Evolutionary conservation across 78 protist species (phyloP), one percentile per base, ranked within the genome.

Genomic region (Guillardia theta): DNA sequence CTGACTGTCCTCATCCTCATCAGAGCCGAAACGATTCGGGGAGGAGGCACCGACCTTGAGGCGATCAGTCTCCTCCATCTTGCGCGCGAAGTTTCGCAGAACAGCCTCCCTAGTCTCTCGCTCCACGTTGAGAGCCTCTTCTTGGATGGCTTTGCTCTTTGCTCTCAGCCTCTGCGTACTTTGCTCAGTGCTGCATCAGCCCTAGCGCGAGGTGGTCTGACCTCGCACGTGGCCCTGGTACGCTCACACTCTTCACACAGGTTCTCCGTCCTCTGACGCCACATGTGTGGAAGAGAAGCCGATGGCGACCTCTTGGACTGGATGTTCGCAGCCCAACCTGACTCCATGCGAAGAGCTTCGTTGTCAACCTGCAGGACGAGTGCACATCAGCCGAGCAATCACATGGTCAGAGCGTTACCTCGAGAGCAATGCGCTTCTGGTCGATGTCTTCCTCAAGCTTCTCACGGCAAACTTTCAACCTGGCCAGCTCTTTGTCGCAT

Each of bases 381-480:
- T n/a, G n/a, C n/a, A n/a, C n/a, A n/a, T n/a, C n/a, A n/a, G n/a
- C n/a, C n/a, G n/a, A n/a, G n/a, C n/a, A n/a, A n/a, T n/a, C n/a
- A n/a, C n/a, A n/a, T n/a, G n/a, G n/a, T n/a, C n/a, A n/a, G n/a
- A n/a, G n/a, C n/a, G n/a, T n/a, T n/a, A n/a, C 92, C 0, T 88
- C 93, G 76, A 88, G 54, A 8, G 93, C 93, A 45, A 88, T 48
- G 8, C 93, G 93, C 93, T 88, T 88, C 64, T 88, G 93, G 45
- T 88, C 93, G 8, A 88, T 88, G 93, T 88, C 93, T 64, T 88
- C 93, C 64, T 88, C 93, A 8, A 88, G 62, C 93, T 48, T 88
- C 76, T 45, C 93, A 44, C 93, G 90, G 83, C 83, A 70, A 15
- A 70, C 41, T 18, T 33, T 21, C 41, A 88, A 64, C 24, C 64